Evolutionary conservation across 2,329 filamentous ascomycete species (phyloP), one percentile per base, ranked within the genome.

Genomic region (Fusarium algeriense): DNA sequence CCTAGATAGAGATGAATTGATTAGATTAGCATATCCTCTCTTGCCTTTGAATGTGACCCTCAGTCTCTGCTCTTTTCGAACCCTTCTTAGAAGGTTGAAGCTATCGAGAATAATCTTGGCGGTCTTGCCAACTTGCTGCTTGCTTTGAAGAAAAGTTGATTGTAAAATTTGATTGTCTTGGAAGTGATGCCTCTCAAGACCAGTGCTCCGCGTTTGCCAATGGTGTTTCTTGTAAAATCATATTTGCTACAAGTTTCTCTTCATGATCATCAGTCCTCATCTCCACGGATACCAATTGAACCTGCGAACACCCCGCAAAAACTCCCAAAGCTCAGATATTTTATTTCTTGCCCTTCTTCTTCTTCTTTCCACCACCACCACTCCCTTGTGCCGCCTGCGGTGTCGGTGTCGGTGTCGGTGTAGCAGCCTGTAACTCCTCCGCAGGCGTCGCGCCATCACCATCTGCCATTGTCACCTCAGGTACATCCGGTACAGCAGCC

Each of bases 341-440:
- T 85, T 83, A 92, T 85, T 89, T 90, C 49, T 76, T 76, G 32
- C 74, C 74, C 70, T 76, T 76, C 74, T 75, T 75, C 83, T 92
- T 92, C 83, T 91, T 92, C 81, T 89, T 90, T 38, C 84, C 82
- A 15, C 82, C 82, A 15, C 82, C 80, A 58, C 79, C 81, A 59
- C 79, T 80, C 28, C 75, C 76, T 59, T 73, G 69, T 49, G 71
- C 70, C 34, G 74, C 74, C 67, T 71, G 71, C 20, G 20, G 20
- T 23, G 20, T 23, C 20, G 20, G 20, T n/a, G n/a, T n/a, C 60
- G 76, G 76, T 60, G 73, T 73, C 64, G 79, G 76, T 60, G 65
- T 62, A 20, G 63, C 43, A 34, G 66, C 76, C 44, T 74, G 69
- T 61, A 70, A 71, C 38, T 74, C 75, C 67, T 72, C 71, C 60